Conservation (phyloP, 179 eudicot species). For the Beta corolliflora region DNA sequence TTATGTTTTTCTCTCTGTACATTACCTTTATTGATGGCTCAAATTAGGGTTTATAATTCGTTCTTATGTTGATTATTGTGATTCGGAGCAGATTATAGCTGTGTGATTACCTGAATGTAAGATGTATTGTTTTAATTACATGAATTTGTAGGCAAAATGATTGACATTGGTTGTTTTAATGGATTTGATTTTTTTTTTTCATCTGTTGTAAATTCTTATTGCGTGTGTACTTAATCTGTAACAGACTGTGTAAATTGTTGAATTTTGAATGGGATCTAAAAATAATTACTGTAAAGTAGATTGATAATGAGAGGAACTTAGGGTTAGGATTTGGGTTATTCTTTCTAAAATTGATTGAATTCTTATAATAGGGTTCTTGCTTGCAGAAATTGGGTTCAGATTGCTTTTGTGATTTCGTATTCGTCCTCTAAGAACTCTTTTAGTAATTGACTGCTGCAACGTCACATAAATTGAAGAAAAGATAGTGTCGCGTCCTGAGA, state of each 20-base stretch:
- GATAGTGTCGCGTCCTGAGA: neutral
- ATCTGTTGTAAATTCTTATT: neutral
- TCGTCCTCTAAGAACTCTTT: neutral
- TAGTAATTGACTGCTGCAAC: neutral
- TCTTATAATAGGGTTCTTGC: neutral
- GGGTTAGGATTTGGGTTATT: neutral
- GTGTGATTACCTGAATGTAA: neutral
- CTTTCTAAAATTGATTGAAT: neutral
- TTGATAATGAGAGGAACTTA: neutral
- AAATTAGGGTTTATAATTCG: constrained; percentile 5
- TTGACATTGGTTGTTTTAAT: neutral
- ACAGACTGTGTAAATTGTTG: neutral
- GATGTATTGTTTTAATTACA: neutral
- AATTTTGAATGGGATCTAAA: neutral
- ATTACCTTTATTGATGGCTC: no score
- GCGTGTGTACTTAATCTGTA: neutral
- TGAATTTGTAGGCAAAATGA: neutral
- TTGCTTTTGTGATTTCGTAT: neutral
- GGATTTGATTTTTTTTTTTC: neutral
- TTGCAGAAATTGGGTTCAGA: neutral
- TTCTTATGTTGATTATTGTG: neutral
- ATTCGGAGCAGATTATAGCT: neutral
- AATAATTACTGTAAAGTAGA: neutral
- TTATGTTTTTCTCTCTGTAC: no score
- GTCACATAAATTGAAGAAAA: constrained; percentile 12